Evolutionary conservation across 176 grass and related monocot genomes (phyloP), one percentile per base, ranked within the genome.

Genomic region (Ampelocalamus luodianensis): DNA sequence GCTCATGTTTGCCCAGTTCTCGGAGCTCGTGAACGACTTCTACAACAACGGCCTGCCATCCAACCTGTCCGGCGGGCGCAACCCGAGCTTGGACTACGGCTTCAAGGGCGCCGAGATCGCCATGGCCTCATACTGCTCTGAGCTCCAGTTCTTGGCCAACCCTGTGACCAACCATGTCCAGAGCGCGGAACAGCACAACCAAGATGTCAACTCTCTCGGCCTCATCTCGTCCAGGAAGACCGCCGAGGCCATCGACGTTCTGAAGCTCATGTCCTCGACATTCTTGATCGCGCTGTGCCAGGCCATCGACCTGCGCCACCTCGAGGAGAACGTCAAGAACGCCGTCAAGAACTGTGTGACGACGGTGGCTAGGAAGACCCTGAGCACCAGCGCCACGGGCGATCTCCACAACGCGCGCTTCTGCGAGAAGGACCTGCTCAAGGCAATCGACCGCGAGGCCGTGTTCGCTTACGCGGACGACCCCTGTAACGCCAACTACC

Each of bases 1-100:
- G 90, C 95, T 97, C 82, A 91, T 97, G 92, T 97, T 97, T 38
- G 94, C 94, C 7, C 94, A 97, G 84, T 92, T 97, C 88, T 94
- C 94, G 0, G 94, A 97, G 88, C 90, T 97, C 8, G 94, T 94
- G 5, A 97, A 97, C 27, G 94, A 97, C 55, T 72, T 92, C 37
- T 97, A 94, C 94, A 97, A 94, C 90, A 97, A 97, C 5, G 94
- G 94, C 4, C 77, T 97, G 49, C 90, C 94, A 0, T 94, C 94
- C 63, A 97, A 97, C 76, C 90, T 97, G 16, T 91, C 94, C 6
- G 94, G 94, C 6, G 90, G 94, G 8, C 90, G 90, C 18, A 94
- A 97, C 62, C 94, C 92, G 0, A 97, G 94, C 92, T 60, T 97
- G 86, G 94, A 97, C 86, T 97, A 97, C 64, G 94, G 94, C 0